Evolutionary conservation across 83 land plant species (phyloP).

Genomic region (Picea mariana): DNA sequence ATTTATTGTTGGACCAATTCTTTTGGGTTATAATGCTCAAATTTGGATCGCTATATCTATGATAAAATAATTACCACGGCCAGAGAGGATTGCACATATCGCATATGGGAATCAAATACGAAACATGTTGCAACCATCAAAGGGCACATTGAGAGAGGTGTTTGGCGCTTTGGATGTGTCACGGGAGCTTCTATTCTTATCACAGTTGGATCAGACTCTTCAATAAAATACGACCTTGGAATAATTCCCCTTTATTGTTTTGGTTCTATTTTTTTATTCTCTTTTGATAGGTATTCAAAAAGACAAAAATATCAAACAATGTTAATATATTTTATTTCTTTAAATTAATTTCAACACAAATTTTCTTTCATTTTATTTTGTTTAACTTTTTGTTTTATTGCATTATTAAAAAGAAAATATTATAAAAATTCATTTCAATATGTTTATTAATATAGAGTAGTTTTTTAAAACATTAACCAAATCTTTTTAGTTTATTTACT

Average conservation of each 20-base stretch:
- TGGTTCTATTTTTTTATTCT: too few species aligned
- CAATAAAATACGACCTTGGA: constrained; percentile 71
- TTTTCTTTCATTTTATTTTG: too few species aligned
- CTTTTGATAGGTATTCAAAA: too few species aligned
- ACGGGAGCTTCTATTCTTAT: constrained; percentile 57
- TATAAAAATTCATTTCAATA: too few species aligned
- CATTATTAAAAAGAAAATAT: too few species aligned
- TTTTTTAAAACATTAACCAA: too few species aligned
- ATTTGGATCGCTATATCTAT: constrained; percentile 84
- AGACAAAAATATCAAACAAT: too few species aligned
- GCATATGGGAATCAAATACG: constrained; percentile 83
- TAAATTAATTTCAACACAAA: too few species aligned
- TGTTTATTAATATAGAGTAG: too few species aligned
- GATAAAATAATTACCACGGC: constrained; percentile 75
- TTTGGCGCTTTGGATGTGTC: constrained; percentile 96
- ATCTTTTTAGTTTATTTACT: too few species aligned
- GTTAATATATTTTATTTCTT: too few species aligned
- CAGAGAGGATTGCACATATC: constrained; percentile 95
- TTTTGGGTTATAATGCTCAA: constrained; percentile 84
- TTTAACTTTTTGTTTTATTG: too few species aligned
- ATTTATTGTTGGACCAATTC: constrained; percentile 33
- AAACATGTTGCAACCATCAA: constrained; percentile 50
- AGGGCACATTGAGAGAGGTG: constrained; percentile 93
- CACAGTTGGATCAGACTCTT: constrained; percentile 94
- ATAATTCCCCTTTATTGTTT: background rate